Evolutionary conservation across 2,329 filamentous ascomycete genomes (phyloP).

Genomic region (Phialemonium atrogriseum): DNA sequence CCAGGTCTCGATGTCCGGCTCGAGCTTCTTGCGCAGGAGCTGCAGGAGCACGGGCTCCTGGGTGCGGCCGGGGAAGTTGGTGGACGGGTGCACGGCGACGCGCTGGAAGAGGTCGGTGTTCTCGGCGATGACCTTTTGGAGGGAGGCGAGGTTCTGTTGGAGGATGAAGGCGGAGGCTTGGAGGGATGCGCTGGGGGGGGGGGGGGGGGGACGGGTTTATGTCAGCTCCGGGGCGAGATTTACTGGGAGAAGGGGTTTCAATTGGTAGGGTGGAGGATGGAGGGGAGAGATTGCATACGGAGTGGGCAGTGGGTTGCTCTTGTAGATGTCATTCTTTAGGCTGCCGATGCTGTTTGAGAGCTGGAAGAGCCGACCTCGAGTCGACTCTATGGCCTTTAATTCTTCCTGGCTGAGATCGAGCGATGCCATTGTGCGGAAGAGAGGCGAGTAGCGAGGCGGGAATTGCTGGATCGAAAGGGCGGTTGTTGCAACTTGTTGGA

Average conservation of each 20-base stretch:
- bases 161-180: slow-evolving; percentile 66
- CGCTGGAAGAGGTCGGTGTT: slow-evolving; percentile 60
- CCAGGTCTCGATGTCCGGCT: slow-evolving; percentile 67
- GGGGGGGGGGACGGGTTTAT: neutral
- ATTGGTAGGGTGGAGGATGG: neutral
- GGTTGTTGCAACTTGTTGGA: too few species aligned
- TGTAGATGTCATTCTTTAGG: slow-evolving; percentile 51
- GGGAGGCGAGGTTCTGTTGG: slow-evolving; percentile 58
- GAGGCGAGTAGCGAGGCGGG: neutral
- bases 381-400: slow-evolving; percentile 62
- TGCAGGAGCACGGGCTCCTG: slow-evolving; percentile 59
- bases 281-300: slow-evolving; percentile 37
- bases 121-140: slow-evolving; percentile 57
- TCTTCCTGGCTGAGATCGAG: slow-evolving; percentile 50
- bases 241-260: neutral
- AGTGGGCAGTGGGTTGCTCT: slow-evolving; percentile 57
- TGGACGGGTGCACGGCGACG: slow-evolving; percentile 67
- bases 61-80: slow-evolving; percentile 63
- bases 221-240: too few species aligned
- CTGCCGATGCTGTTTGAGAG: slow-evolving; percentile 61
- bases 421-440: slow-evolving; percentile 24
- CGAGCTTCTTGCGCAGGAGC: slow-evolving; percentile 75
- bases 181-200: slow-evolving; percentile 51
- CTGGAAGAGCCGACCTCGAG: slow-evolving; percentile 58
- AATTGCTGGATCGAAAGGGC: neutral